Conservation (phyloP, 2,329 filamentous ascomycete genomes). For the Colletotrichum simmondsii region DNA sequence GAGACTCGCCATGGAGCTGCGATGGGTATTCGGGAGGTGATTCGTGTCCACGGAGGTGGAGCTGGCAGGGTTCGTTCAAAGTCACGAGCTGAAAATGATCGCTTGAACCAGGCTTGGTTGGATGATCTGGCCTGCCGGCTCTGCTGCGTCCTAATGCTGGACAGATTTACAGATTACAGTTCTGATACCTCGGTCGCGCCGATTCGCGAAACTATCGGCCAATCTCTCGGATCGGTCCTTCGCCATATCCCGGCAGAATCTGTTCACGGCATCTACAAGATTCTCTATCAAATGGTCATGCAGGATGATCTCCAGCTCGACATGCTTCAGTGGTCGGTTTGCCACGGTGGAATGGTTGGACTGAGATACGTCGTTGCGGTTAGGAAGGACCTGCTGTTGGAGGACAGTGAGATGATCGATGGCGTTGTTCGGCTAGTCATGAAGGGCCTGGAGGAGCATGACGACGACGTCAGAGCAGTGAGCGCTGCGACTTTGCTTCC, state of each 20-base stretch:
- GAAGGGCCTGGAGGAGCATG: conserved; percentile 89
- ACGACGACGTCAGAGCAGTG: conserved; percentile 96
- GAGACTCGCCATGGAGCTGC: conserved; percentile 96
- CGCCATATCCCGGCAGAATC: conserved; percentile 83
- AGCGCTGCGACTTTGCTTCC: conserved; percentile 97
- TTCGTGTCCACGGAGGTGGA: conserved; percentile 90
- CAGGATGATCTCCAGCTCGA: conserved; percentile 82
- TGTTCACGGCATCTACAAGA: conserved; percentile 85
- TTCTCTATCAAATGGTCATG: conserved; percentile 91
- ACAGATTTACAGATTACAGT: conserved; percentile 97
- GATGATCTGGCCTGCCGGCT: conserved; percentile 95
- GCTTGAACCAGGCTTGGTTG: conserved; percentile 85
- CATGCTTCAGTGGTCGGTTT: conserved; percentile 88
- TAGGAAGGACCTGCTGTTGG: conserved; percentile 88
- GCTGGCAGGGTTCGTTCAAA: conserved; percentile 83
- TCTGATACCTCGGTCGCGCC: conserved; percentile 97
- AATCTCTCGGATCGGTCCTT: conserved; percentile 89
- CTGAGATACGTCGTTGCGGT: conserved; percentile 95
- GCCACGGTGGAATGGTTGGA: conserved; percentile 98
- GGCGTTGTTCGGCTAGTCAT: conserved; percentile 93
- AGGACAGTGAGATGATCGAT: conserved; percentile 88
- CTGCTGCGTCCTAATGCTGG: conserved; percentile 95
- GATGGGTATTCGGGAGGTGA: conserved; percentile 91
- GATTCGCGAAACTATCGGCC: conserved; percentile 93
- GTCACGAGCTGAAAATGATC: conserved; percentile 78